Evolutionary conservation across 352 stramenopile species (phyloP).

Genomic region (Phytophthora pinifolia): DNA sequence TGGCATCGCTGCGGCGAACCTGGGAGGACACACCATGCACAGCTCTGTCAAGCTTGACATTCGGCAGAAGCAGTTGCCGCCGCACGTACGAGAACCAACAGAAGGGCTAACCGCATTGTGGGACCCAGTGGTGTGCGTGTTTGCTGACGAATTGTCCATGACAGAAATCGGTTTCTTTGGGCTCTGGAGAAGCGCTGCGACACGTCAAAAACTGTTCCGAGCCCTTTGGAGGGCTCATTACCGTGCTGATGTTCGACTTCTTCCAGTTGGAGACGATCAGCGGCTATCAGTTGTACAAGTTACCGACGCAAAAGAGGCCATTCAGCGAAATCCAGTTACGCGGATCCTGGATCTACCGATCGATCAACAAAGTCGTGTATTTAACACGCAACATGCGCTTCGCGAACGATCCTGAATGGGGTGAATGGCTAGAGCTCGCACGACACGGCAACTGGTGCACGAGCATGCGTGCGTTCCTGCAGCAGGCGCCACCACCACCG

Average conservation of each 20-base stretch:
- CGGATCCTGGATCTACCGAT: constrained; percentile 9
- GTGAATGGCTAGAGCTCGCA: constrained; percentile 12
- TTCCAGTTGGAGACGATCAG: constrained; percentile 10
- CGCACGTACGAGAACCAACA: constrained; percentile 15
- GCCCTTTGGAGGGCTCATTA: constrained; percentile 6
- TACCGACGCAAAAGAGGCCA: background rate
- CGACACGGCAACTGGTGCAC: constrained; percentile 12
- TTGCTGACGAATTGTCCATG: constrained; percentile 34
- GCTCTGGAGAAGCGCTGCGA: constrained; percentile 20
- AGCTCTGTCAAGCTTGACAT: constrained; percentile 1
- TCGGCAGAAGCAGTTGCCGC: background rate
- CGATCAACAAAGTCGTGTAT: constrained; percentile 24
- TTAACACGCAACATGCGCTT: constrained; percentile 29
- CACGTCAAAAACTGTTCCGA: constrained; percentile 16
- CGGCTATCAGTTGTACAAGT: constrained; percentile 12
- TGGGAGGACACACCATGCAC: constrained; percentile 28
- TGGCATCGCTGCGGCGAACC: constrained; percentile 20
- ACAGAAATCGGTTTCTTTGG: constrained; percentile 24
- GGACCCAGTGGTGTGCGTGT: constrained; percentile 16
- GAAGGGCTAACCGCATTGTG: constrained; percentile 14
- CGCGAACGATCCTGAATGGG: constrained; percentile 18
- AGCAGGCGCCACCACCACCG: background rate
- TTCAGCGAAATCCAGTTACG: constrained; percentile 1
- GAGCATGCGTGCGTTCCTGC: background rate
- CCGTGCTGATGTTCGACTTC: constrained; percentile 21